Base-by-base conservation (phyloP, 176 grass and related monocot species). In the Triticum urartu region DNA sequence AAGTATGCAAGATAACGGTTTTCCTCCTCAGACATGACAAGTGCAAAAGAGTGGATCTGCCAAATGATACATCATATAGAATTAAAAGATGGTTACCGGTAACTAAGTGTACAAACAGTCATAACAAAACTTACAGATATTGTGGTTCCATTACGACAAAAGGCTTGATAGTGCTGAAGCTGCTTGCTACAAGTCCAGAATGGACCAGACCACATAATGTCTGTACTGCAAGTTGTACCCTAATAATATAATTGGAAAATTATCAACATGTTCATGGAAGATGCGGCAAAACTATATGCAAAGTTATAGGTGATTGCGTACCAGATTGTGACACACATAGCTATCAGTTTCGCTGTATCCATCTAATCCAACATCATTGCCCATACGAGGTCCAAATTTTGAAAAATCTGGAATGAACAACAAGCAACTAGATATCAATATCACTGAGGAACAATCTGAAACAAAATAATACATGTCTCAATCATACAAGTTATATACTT, bases 111-210 rank as follows among this genome's bases (percentile, higher is more conserved):
- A 79, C 17, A 45, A 15, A 77, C 75, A 20, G 64, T 72, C 24
- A 90, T 72, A 45, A 85, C 9, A 7, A 43, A 52, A 72, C 88
- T 94, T 91, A 99, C 97, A 12, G 87, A 83, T 87, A 99, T 93
- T 67, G 90, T 97, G 20, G 92, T 97, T 79, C 90, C 87, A 56
- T 96, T 93, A 64, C 90, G 94, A 79, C 71, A 91, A 91, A 97
- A 99, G 61, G 97, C 87, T 87, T 85, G 85, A 81, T 97, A 99
- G 85, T 99, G 97, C 40, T 32, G 88, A 77, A 97, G 94, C 75
- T 97, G 90, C 66, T 99, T 99, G 83, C 92, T 81, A 85, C 97
- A 99, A 66, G 88, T 92, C 97, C 97, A 99, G 82, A 90, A 97
- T 3, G 77, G 80, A 81, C 97, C 97, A 87, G 92, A 96, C 97